These are phyloP conservation scores for Leccinum rimulosum DNA, from an alignment of 768 basidiomycete genomes.

Conservation along the genomic window DNA sequence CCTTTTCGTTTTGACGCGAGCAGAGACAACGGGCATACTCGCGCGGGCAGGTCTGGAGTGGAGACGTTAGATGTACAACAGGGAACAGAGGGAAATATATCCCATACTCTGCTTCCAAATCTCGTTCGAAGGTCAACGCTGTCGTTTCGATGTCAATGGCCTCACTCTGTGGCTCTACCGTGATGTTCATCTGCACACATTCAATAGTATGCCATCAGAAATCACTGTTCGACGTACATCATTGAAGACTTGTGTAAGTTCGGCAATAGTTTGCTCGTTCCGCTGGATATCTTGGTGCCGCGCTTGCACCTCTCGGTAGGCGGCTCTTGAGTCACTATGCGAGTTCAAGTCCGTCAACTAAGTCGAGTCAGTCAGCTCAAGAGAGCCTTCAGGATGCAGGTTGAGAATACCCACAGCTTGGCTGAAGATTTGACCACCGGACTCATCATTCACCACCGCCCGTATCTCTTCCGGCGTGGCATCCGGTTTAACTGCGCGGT, in stretches of 20 bases:
- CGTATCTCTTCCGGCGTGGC: slow-evolving; percentile 86
- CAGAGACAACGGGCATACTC: slow-evolving; percentile 11
- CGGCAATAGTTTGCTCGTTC: slow-evolving; percentile 91
- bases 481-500: slow-evolving; percentile 91
- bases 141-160: slow-evolving; percentile 73
- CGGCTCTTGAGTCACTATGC: slow-evolving; percentile 84
- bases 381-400: not conserved
- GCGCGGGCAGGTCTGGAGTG: slow-evolving; percentile 64
- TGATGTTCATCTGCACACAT: slow-evolving; percentile 75
- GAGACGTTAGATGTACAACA: not conserved
- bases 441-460: slow-evolving; percentile 71
- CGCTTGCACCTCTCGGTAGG: slow-evolving; percentile 93
- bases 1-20: slow-evolving; percentile 45
- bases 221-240: slow-evolving; percentile 54
- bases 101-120: slow-evolving; percentile 79
- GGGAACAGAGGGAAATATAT: not conserved
- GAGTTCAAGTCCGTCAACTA: slow-evolving; percentile 88
- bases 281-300: slow-evolving; percentile 94
- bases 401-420: slow-evolving; percentile 57
- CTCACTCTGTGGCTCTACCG: slow-evolving; percentile 94
- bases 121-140: slow-evolving; percentile 72
- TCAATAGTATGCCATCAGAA: not conserved
- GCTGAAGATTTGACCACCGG: slow-evolving; percentile 79
- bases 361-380: not conserved
- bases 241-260: slow-evolving; percentile 94